These are phyloP conservation scores for Cyclotella kingstonii DNA, from an alignment of 108 stramenopile genomes.

Conservation along the genomic window DNA sequence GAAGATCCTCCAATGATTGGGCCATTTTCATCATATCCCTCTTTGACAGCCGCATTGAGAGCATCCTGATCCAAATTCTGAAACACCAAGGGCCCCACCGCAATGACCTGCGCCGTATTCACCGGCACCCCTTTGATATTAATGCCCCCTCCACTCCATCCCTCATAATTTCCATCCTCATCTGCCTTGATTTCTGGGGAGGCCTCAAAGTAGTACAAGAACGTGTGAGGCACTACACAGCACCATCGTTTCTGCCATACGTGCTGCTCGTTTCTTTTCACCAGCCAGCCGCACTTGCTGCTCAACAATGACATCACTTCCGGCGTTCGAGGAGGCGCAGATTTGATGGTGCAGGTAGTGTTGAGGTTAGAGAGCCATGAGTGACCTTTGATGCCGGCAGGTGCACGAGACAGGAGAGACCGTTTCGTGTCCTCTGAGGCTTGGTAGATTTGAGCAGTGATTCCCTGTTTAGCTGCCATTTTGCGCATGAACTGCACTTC, in stretches of 20 bases:
- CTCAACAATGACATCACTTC: constrained; percentile 75
- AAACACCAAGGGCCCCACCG: constrained; percentile 12
- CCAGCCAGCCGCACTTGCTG: constrained; percentile 84
- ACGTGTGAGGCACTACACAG: constrained; percentile 94
- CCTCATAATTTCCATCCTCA: constrained; percentile 35
- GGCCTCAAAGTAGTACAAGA: constrained; percentile 94
- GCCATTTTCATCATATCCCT: constrained; percentile 55
- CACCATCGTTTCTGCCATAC: constrained; percentile 94
- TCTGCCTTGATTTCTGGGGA: constrained; percentile 51
- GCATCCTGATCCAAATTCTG: constrained; percentile 68
- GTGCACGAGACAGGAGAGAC: constrained; percentile 68
- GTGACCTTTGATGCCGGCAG: constrained; percentile 50
- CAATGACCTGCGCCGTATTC: constrained; percentile 13
- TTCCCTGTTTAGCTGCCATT: constrained; percentile 88
- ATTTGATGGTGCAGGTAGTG: constrained; percentile 88
- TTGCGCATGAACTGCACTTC: too few relatives aligned
- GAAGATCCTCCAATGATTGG: background rate
- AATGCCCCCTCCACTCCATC: constrained; percentile 44
- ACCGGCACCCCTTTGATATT: constrained; percentile 26
- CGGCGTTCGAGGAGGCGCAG: constrained; percentile 83
- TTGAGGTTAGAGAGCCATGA: constrained; percentile 84
- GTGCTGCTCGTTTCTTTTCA: constrained; percentile 92
- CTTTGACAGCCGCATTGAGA: constrained; percentile 65
- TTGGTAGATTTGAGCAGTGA: constrained; percentile 83
- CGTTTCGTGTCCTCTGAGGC: constrained; percentile 87